Evolutionary conservation across 305 asterid genomes (phyloP).

Genomic region (Solanum hybrid): DNA sequence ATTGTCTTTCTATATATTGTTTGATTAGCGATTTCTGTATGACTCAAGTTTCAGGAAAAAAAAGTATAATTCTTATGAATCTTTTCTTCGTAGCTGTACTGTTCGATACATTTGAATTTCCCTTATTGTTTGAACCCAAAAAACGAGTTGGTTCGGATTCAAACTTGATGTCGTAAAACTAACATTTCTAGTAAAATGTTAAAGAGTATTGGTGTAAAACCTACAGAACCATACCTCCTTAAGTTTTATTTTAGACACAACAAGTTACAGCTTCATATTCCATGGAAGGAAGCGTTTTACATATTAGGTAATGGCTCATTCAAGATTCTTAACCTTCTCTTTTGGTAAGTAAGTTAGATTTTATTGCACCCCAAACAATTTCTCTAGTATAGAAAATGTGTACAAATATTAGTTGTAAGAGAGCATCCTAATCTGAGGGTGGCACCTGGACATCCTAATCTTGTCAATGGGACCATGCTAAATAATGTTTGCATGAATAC

Average conservation of each 20-base stretch:
- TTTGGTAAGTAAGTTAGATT: background rate
- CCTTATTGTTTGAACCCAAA: background rate
- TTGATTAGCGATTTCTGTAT: background rate
- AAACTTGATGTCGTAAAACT: background rate
- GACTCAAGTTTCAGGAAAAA: background rate
- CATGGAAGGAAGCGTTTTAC: background rate
- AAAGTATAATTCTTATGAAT: background rate
- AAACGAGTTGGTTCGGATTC: background rate
- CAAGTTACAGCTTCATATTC: background rate
- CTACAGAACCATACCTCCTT: background rate
- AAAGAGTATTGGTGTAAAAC: background rate
- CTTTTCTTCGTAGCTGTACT: background rate
- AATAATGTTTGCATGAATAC: background rate
- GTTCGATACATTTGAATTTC: background rate
- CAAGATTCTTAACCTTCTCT: background rate
- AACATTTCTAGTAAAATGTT: background rate
- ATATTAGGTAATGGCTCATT: background rate
- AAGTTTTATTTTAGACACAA: background rate
- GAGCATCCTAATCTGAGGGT: background rate
- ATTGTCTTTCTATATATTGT: background rate
- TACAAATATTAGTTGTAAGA: background rate
- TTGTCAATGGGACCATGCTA: background rate
- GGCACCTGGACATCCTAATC: background rate
- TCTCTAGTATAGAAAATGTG: background rate
- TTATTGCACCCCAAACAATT: background rate